A percentile compares a stretch with the other conserved stretches of the same genome.
phyloP scores from a whole-genome alignment of 1,284 basidiomycete species.

The Fistulina hepatica region DNA sequence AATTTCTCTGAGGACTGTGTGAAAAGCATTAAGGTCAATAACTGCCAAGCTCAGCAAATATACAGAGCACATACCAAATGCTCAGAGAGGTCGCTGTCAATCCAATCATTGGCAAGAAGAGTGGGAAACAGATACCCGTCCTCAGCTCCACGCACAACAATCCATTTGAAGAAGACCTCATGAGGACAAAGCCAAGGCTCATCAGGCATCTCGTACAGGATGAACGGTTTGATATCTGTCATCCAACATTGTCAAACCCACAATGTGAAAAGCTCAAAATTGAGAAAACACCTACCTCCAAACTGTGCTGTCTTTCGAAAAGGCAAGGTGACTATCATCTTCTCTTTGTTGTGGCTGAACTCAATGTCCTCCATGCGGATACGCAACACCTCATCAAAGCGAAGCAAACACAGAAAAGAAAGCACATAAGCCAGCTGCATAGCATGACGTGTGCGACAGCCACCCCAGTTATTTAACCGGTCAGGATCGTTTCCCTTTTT shows the following conservation, averaged over 20 bases:
- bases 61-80: constrained; percentile 10
- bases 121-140: constrained; percentile 18
- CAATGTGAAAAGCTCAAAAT: neutral
- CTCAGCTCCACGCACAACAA: constrained; percentile 6
- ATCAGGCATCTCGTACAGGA: constrained; percentile 11
- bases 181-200: constrained; percentile 18
- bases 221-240: constrained; percentile 18
- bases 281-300: constrained; percentile 15
- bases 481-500: constrained; percentile 5
- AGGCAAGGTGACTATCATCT: constrained; percentile 16
- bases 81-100: constrained; percentile 12
- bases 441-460: constrained; percentile 15
- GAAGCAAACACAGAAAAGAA: constrained; percentile 24
- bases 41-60: neutral
- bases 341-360: constrained; percentile 6
- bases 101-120: constrained; percentile 14
- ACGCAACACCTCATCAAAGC: constrained; percentile 25
- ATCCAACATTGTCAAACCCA: neutral
- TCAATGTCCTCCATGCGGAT: constrained; percentile 22
- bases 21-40: neutral
- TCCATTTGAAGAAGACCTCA: constrained; percentile 16
- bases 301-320: constrained; percentile 22
- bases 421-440: constrained; percentile 21
- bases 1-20: constrained; percentile 17
- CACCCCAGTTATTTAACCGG: constrained; percentile 16